Evolutionary conservation across 805 yeast species (phyloP).

Genomic region (Metschnikowia kunwiensis): DNA sequence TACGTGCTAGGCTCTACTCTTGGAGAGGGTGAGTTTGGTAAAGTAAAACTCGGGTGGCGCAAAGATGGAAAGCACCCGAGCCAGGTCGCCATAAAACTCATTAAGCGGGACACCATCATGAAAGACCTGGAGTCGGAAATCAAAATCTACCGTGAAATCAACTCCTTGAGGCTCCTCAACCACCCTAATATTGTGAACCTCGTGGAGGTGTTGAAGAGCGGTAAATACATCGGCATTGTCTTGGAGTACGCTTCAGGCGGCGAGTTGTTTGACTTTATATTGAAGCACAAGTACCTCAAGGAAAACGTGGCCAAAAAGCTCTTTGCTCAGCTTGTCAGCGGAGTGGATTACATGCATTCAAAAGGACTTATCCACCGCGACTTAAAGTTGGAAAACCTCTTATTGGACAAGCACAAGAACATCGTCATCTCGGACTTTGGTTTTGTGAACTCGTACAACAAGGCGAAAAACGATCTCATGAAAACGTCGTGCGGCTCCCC

Average conservation of each 20-base stretch:
- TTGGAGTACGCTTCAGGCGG: constrained; percentile 97
- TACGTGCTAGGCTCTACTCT: constrained; percentile 88
- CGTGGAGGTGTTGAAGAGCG: constrained; percentile 91
- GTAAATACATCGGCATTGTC: constrained; percentile 93
- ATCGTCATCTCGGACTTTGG: constrained; percentile 90
- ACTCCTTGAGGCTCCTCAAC: constrained; percentile 76
- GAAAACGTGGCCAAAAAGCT: constrained; percentile 82
- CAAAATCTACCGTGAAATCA: constrained; percentile 89
- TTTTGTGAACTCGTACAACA: constrained; percentile 80
- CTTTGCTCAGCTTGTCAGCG: constrained; percentile 90
- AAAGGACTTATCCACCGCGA: constrained; percentile 80
- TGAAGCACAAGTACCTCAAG: constrained; percentile 80
- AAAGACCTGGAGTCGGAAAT: constrained; percentile 82
- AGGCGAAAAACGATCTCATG: constrained; percentile 69
- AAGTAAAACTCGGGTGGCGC: constrained; percentile 95
- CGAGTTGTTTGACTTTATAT: constrained; percentile 88
- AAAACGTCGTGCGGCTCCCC: constrained; percentile 96
- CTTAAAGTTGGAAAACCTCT: constrained; percentile 68
- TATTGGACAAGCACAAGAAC: constrained; percentile 82
- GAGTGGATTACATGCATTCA: constrained; percentile 85
- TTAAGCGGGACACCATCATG: constrained; percentile 83
- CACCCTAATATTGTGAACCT: constrained; percentile 93
- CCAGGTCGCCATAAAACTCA: constrained; percentile 91
- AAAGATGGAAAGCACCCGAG: constrained; percentile 74
- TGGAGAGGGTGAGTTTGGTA: constrained; percentile 98